Evolutionary conservation across 1,284 basidiomycete species (phyloP).

Genomic region (Thecaphora frezii): DNA sequence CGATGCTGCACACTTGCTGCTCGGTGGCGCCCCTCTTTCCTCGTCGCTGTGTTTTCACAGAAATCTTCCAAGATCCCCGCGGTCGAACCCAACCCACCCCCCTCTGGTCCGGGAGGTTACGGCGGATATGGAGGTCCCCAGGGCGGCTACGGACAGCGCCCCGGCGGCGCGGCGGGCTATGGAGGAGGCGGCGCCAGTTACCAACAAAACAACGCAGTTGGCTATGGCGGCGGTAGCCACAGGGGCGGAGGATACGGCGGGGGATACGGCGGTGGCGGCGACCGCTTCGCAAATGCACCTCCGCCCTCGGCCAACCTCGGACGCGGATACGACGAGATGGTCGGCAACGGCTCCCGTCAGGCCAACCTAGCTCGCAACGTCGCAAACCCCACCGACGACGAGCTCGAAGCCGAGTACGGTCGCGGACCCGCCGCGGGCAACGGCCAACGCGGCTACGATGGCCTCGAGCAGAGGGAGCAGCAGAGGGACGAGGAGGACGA

Average conservation of each 20-base stretch:
- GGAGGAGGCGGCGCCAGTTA: not conserved
- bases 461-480: conserved; percentile 61
- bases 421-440: conserved; percentile 14
- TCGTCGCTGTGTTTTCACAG: not conserved
- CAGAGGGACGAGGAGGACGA: conserved; percentile 75
- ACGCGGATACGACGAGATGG: conserved; percentile 38
- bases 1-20: no score
- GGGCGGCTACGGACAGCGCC: conserved; percentile 16
- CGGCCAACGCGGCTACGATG: conserved; percentile 27
- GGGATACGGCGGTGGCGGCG: conserved; percentile 7
- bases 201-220: conserved; percentile 1
- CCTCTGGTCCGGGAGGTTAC: not conserved
- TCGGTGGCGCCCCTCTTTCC: no score
- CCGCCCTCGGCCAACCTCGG: conserved; percentile 38
- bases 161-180: conserved; percentile 1
- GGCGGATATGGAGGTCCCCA: conserved; percentile 5
- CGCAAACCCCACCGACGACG: conserved; percentile 21
- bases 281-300: conserved; percentile 36
- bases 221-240: conserved; percentile 8
- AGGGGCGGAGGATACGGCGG: conserved; percentile 21
- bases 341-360: conserved; percentile 14
- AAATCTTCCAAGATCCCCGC: conserved; percentile 33
- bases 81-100: conserved; percentile 15
- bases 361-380: conserved; percentile 18
- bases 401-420: conserved; percentile 55